Base-by-base conservation (phyloP, 2,329 filamentous ascomycete genomes). In the Epichloe scottii region DNA sequence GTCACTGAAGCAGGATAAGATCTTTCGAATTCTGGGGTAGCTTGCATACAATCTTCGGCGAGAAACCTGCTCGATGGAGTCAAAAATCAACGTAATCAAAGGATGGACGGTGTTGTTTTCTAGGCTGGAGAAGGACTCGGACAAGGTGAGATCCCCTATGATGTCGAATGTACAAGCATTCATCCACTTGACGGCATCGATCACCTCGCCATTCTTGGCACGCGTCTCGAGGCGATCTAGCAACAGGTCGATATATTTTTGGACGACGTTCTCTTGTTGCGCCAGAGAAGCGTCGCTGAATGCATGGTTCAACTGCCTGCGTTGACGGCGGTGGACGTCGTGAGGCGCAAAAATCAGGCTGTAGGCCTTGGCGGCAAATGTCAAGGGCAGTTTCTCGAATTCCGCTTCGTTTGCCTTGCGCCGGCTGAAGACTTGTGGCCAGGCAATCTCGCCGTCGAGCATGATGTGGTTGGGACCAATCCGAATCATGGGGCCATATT, bases 81-180 rank as follows among this genome's bases (percentile, higher is more conserved):
- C 33, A 41, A 63, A 60, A 6, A 64, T 57, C 4, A 55, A 47
- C 0, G 30, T 37, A 2, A 64, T 54, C 58, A 60, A 65, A 0
- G 61, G 62, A 21, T 65, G 60, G 44, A 59, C 58, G 23, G 55
- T 55, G 38, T 54, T 56, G 41, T 56, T 59, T n/a, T 62, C 55
- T 8, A 71, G 56, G 51, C 64, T 63, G 15, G 59, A 58, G 53
- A 71, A 73, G 0, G 68, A 64, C 44, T 73, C 66, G 12, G 68
- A 70, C 54, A 74, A 75, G 0, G 68, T 64, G 33, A 76, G 60
- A 41, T 63, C 57, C 6, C 62, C 61, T n/a, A 71, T 66, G 19
- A 73, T 66, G 56, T 72, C 70, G 52, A 73, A 68, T 0, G 68
- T 65, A 2, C 62, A 57, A 52, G 66, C 68, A 44, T 68, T 66